phyloP scores from a whole-genome alignment of 805 yeast species.

The Hanseniaspora lindneri region DNA sequence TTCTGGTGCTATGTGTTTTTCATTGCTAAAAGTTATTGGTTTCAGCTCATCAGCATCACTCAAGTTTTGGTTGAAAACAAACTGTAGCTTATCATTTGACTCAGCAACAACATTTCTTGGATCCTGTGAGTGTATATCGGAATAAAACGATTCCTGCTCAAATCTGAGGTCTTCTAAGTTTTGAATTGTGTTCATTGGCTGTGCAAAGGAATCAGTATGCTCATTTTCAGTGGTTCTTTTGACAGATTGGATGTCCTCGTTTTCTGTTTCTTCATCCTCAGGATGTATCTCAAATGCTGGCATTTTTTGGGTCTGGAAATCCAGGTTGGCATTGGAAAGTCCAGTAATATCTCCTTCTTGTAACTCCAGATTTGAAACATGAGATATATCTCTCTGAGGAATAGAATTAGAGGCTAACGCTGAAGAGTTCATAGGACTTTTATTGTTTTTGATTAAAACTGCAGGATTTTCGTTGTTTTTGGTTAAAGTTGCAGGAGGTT shows the following conservation, averaged over 20 bases:
- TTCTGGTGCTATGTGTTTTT: slow-evolving; percentile 8
- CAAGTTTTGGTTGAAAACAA: background rate
- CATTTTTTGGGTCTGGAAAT: background rate
- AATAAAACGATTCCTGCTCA: slow-evolving; percentile 11
- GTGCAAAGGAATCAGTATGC: background rate
- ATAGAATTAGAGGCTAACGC: background rate
- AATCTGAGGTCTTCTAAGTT: slow-evolving; percentile 4
- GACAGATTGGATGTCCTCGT: background rate
- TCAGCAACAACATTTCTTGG: background rate
- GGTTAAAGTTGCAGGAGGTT: background rate
- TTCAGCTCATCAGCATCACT: background rate
- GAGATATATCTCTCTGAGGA: background rate
- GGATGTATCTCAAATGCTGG: background rate
- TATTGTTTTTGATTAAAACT: background rate
- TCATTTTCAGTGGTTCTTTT: background rate
- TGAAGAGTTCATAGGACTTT: background rate
- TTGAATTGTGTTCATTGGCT: slow-evolving; percentile 3
- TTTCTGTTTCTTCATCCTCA: background rate
- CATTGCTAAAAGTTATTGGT: background rate
- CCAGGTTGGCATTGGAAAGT: background rate
- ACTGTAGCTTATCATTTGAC: slow-evolving; percentile 1
- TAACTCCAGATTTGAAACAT: background rate
- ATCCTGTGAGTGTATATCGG: slow-evolving; percentile 10
- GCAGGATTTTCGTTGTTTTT: background rate
- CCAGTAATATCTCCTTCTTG: background rate